Conservation (phyloP, 2,329 filamentous ascomycete species). For the Anisogramma anomala region DNA sequence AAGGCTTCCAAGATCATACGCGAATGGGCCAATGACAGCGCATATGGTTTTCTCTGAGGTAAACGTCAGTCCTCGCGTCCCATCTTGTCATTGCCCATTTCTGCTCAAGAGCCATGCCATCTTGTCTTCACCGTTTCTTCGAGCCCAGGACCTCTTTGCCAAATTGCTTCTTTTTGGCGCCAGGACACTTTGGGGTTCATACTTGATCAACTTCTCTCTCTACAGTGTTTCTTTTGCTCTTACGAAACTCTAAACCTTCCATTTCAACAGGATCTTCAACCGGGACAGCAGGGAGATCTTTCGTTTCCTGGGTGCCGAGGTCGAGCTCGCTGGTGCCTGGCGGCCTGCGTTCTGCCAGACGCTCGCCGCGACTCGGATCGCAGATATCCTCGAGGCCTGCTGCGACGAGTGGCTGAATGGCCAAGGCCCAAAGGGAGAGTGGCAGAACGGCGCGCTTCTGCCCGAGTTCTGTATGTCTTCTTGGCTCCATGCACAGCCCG, state of each 20-base stretch:
- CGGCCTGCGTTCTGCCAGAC: conserved; percentile 6
- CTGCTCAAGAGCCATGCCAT: too few species aligned
- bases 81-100: too few species aligned
- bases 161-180: too few species aligned
- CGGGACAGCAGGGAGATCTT: not conserved
- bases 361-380: not conserved
- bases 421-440: not conserved
- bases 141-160: too few species aligned
- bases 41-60: too few species aligned
- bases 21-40: too few species aligned
- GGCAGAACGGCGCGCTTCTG: conserved; percentile 7
- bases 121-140: too few species aligned
- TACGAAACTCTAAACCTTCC: not conserved
- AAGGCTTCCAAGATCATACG: too few species aligned
- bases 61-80: too few species aligned
- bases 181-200: too few species aligned
- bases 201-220: not conserved
- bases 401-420: conserved; percentile 12
- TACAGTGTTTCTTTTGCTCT: not conserved
- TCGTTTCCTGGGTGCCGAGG: conserved; percentile 5
- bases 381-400: conserved; percentile 11
- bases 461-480: conserved; percentile 1
- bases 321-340: not conserved
- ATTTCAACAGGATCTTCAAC: not conserved
- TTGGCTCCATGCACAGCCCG: not conserved